Evolutionary conservation across 2,329 filamentous ascomycete species (phyloP), one percentile per base, ranked within the genome.

Genomic region (Xylariales sp.): DNA sequence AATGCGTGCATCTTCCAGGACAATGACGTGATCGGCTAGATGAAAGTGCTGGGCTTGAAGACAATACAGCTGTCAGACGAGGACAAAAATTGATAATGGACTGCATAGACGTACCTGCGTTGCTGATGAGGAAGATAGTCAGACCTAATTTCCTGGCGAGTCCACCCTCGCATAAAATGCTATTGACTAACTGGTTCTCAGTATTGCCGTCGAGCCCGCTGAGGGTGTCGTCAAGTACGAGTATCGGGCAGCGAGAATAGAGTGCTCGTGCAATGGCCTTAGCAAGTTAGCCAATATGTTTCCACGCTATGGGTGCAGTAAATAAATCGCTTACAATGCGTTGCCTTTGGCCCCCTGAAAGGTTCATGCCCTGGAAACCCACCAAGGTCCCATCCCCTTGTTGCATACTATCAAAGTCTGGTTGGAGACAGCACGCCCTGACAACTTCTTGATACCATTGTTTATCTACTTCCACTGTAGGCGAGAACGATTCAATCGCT

Each of bases 21-120:
- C 49, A 13, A 72, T 43, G 10, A 73, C 50, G 5, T 66, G 53
- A 46, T 72, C 65, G 7, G 61, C 63, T 5, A 64, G 43, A 14
- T 57, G 50, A 11, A 71, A 63, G 35, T 63, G 54, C 20, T 59
- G 51, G 3, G 54, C 59, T 55, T 25, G 8, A n/a, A n/a, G n/a
- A n/a, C n/a, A n/a, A n/a, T n/a, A n/a, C n/a, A n/a, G n/a, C n/a
- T n/a, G n/a, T n/a, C n/a, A n/a, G n/a, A n/a, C n/a, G n/a, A n/a
- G n/a, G n/a, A n/a, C n/a, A n/a, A n/a, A n/a, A 14, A 2, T n/a
- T n/a, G n/a, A 4, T n/a, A 7, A 2, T n/a, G n/a, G 3, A 12
- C n/a, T n/a, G n/a, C n/a, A 36, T 13, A 1, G 10, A 15, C 13
- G 14, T 50, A 33, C 54, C 56, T 0, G 41, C 34, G 3, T 45